These are phyloP conservation scores for Pelargonium cotyledonis DNA, from an alignment of 441 rosid genomes.

Conservation along the genomic window DNA sequence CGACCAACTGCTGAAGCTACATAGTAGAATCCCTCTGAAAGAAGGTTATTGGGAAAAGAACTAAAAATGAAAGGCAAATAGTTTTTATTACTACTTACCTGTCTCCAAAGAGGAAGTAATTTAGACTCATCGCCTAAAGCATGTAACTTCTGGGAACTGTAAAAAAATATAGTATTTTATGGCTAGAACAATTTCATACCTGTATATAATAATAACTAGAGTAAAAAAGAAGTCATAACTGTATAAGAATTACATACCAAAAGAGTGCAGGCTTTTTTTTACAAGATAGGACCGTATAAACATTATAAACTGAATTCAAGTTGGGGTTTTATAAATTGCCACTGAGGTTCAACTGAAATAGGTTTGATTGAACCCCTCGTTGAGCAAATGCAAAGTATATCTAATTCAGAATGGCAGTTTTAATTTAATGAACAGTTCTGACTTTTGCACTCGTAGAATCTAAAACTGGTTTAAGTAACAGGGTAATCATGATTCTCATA, in stretches of 20 bases:
- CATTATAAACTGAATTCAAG: neutral
- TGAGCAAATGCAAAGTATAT: neutral
- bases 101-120: slow-evolving; percentile 98
- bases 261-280: neutral
- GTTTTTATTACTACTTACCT: slow-evolving; percentile 40
- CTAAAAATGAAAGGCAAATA: neutral
- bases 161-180: slow-evolving; percentile 21
- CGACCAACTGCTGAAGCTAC: neutral
- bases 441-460: neutral
- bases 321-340: neutral
- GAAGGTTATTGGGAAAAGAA: slow-evolving; percentile 5
- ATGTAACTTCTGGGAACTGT: slow-evolving; percentile 78
- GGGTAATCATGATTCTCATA: neutral
- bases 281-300: neutral
- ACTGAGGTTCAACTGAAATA: neutral
- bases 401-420: slow-evolving; percentile 2
- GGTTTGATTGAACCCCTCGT: neutral
- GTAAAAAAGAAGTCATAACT: neutral
- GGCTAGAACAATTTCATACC: slow-evolving; percentile 3
- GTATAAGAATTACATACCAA: neutral
- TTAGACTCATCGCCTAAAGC: slow-evolving; percentile 92
- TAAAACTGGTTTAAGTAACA: neutral
- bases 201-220: neutral
- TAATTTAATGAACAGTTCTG: neutral
- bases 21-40: neutral